phyloP scores from a whole-genome alignment of 768 basidiomycete genomes.

The Macrolepiota dolichaula region DNA sequence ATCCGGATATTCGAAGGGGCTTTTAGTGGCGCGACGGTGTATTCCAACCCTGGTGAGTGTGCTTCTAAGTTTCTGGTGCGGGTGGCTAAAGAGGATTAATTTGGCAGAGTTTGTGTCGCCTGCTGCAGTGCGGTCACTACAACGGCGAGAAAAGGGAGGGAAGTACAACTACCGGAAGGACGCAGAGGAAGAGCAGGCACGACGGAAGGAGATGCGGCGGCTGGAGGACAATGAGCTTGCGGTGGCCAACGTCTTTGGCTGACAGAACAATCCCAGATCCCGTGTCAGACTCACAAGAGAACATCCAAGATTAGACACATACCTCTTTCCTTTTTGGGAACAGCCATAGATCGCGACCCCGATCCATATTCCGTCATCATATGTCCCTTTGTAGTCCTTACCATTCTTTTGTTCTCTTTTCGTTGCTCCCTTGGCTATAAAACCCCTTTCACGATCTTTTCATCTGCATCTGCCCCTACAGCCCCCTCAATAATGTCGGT shows the following conservation, averaged over 20 bases:
- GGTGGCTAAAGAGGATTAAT: neutral
- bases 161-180: slow-evolving; percentile 84
- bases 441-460: slow-evolving; percentile 13
- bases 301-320: slow-evolving; percentile 4
- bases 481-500: slow-evolving; percentile 53
- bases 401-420: slow-evolving; percentile 18
- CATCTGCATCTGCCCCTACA: slow-evolving; percentile 6
- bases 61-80: neutral
- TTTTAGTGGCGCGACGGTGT: slow-evolving; percentile 92
- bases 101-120: slow-evolving; percentile 87
- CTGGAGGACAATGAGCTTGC: slow-evolving; percentile 76
- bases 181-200: slow-evolving; percentile 61
- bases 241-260: slow-evolving; percentile 89
- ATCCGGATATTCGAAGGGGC: slow-evolving; percentile 98
- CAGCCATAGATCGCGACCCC: neutral
- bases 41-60: slow-evolving; percentile 86
- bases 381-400: slow-evolving; percentile 17
- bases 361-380: neutral
- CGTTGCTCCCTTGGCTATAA: neutral
- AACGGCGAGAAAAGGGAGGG: slow-evolving; percentile 69
- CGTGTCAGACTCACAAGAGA: slow-evolving; percentile 9
- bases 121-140: slow-evolving; percentile 67
- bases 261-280: slow-evolving; percentile 20
- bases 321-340: neutral
- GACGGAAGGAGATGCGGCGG: slow-evolving; percentile 61